phyloP scores from a whole-genome alignment of 345 rosid species.

The Dovyalis caffra region DNA sequence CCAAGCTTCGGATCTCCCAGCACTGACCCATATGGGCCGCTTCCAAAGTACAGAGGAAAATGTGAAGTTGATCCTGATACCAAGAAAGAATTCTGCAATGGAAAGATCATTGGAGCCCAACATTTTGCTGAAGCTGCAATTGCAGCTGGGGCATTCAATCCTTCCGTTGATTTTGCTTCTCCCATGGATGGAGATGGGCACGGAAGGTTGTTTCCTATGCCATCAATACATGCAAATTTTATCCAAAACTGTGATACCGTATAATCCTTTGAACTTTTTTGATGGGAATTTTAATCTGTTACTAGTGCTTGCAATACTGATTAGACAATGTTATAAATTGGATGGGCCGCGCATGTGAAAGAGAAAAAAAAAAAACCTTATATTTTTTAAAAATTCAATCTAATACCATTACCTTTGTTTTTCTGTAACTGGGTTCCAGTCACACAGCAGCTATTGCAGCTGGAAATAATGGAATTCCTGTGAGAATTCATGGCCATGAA shows the following conservation, averaged over 20 bases:
- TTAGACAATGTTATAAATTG: too few relatives aligned
- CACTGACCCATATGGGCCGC: conserved; percentile 75
- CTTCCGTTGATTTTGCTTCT: conserved; percentile 82
- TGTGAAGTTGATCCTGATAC: conserved; percentile 83
- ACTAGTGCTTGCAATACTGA: background rate
- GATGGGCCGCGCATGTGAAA: background rate
- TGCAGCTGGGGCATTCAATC: conserved; percentile 91
- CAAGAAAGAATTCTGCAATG: conserved; percentile 71
- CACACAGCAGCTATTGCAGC: conserved; percentile 99
- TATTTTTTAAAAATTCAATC: background rate
- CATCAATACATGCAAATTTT: background rate
- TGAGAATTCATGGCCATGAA: conserved; percentile 88
- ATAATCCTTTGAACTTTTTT: background rate
- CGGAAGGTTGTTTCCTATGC: conserved; percentile 64
- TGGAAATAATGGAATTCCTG: conserved; percentile 96
- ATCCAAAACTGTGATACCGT: conserved; percentile 5
- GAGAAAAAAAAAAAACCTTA: background rate
- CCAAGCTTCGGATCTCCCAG: conserved; percentile 79
- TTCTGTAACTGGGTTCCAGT: conserved; percentile 42
- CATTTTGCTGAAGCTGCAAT: conserved; percentile 96
- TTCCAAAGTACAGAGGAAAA: conserved; percentile 85
- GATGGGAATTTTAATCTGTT: conserved; percentile 1
- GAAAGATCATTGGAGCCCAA: conserved; percentile 98
- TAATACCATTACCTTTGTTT: conserved; percentile 18
- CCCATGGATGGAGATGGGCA: conserved; percentile 99